Base-by-base conservation (phyloP, 2,329 filamentous ascomycete species). In the Raffaelea albimanens region DNA sequence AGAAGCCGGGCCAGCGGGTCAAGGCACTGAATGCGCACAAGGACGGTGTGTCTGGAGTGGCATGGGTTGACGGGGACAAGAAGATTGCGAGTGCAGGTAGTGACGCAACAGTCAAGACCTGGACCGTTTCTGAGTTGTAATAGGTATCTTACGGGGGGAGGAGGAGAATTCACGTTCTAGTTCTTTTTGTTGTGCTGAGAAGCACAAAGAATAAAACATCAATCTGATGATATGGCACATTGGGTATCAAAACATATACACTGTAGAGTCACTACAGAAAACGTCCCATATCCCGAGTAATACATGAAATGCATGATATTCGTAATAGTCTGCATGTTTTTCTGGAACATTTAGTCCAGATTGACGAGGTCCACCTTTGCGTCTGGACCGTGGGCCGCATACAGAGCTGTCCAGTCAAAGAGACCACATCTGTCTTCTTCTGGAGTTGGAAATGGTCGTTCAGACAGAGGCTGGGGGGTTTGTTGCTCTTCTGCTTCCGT, bases 21-120 rank as follows among this genome's bases (percentile, higher is more conserved):
- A 91, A 93, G 70, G 83, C 82, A 14, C 68, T 81, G 20, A 95
- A 95, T 60, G 89, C 91, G 44, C 93, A 98, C 69, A 96, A 96
- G 68, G 93, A 97, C 60, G 93, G 93, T 10, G 89, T 97, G 18
- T 88, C 85, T 56, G 91, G 87, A 16, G 84, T 97, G 16, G 76
- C 76, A 13, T 98, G 91, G 71, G 73, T 87, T 14, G 75, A 74
- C 23, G 79, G 76, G 9, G 72, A 72, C 49, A 65, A 65, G 18
- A 87, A 78, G 67, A 73, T 97, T 44, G 81, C 86, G 10, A 94
- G 84, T 56, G 80, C 80, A 4, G 93, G 93, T 41, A 86, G 83
- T 11, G 93, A 98, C 73, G 91, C 87, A 31, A 83, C 87, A 1
- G 77, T 98, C 43, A 98, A 97, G 73, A 74, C 91, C 44, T 98